Evolutionary conservation across 2,329 filamentous ascomycete species (phyloP), one percentile per base, ranked within the genome.

Genomic region (Aspergillus melleus): DNA sequence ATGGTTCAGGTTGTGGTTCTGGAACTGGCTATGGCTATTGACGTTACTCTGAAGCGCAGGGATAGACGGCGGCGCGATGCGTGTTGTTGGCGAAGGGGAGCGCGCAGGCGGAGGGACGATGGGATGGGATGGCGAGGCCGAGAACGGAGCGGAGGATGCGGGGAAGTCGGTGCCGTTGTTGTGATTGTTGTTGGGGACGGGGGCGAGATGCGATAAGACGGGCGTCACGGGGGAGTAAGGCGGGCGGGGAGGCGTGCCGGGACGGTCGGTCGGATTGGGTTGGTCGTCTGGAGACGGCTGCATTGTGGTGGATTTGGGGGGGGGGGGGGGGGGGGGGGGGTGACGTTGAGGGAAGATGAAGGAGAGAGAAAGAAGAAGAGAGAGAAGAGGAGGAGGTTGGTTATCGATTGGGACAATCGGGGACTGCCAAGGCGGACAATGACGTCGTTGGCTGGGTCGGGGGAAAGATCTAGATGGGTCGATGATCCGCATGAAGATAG

Each of bases 201-300:
- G 70, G 42, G 70, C 68, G 16, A 76, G 69, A 59, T 76, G 73
- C 29, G 76, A 71, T 55, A 79, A 68, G 29, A 78, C 77, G 4
- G 79, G 79, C 20, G 79, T 81, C 44, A 81, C 77, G 11, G 79
- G 79, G 20, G 79, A 80, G 68, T 80, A 80, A 26, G 79, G 78
- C 24, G 79, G 78, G 42, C 73, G 76, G 55, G 78, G 76, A 51
- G 77, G 76, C 46, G 77, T 79, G 44, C 72, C 71, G 49, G 72
- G 73, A 11, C 69, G 70, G 51, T 72, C 61, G n/a, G 54, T 36
- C 49, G 55, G 50, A 49, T 51, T 59, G 42, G 36, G 42, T 51
- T 58, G 64, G 52, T 64, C 60, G n/a, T 66, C 64, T 52, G 65
- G 65, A 12, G 36, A 56, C 49, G 62, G 57, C 54, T 68, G 70